phyloP scores from a whole-genome alignment of 2,329 filamentous ascomycete genomes.

The Xylariaceae sp. region DNA sequence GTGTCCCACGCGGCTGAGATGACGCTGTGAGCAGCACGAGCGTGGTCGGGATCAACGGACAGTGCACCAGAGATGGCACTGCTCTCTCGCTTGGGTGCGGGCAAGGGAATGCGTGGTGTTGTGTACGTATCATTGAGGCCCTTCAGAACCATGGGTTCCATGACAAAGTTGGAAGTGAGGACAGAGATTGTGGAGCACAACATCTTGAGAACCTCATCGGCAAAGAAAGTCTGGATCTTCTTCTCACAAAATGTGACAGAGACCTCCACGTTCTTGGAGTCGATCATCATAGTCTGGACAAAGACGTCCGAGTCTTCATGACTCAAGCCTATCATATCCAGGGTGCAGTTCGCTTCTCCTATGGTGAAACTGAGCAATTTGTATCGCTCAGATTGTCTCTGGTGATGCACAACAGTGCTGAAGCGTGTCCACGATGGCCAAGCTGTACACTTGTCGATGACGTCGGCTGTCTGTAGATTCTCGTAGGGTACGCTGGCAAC shows the following conservation, averaged over 20 bases:
- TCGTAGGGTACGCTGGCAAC: conserved; percentile 46
- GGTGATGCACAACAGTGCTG: conserved; percentile 52
- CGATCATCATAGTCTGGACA: conserved; percentile 38
- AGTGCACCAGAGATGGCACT: conserved; percentile 20
- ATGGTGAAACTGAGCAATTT: conserved; percentile 41
- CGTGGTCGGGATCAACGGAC: conserved; percentile 38
- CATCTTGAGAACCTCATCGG: conserved; percentile 41
- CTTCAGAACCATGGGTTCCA: conserved; percentile 43
- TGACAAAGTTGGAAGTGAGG: conserved; percentile 44
- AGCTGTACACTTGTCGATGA: conserved; percentile 50
- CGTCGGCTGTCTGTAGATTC: conserved; percentile 47
- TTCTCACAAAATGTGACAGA: conserved; percentile 44
- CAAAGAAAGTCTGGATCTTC: conserved; percentile 40
- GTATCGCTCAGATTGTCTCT: conserved; percentile 38
- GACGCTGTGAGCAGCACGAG: conserved; percentile 36
- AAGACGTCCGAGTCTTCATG: conserved; percentile 44
- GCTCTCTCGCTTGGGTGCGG: conserved; percentile 23
- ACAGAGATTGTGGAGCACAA: conserved; percentile 43
- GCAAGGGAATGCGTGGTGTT: conserved; percentile 41
- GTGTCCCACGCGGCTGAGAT: conserved; percentile 44
- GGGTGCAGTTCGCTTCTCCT: conserved; percentile 42
- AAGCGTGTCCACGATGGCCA: conserved; percentile 53
- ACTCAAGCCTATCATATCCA: conserved; percentile 38
- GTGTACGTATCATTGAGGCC: conserved; percentile 38
- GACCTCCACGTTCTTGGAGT: conserved; percentile 36